A percentile compares a stretch with the other conserved stretches of the same genome.
phyloP scores from a whole-genome alignment of 2,329 filamentous ascomycete species.

The Claviceps arundinis region DNA sequence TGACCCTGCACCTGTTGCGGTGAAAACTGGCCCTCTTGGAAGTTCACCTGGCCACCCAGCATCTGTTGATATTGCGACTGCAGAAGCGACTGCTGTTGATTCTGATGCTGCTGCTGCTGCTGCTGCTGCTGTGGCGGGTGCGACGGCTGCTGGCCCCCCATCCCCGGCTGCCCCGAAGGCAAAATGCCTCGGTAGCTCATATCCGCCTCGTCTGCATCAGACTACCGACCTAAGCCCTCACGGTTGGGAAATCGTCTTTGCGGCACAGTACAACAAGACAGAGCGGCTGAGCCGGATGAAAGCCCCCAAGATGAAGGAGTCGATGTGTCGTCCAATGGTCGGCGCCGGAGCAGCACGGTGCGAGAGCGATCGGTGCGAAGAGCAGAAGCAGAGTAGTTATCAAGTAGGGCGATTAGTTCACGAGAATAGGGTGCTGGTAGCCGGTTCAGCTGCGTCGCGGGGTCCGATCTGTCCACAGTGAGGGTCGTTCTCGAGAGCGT shows the following conservation, averaged over 20 bases:
- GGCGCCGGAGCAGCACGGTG: background rate
- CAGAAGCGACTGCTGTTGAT: no score
- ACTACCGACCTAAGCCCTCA: background rate
- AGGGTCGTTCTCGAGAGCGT: background rate
- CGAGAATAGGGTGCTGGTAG: background rate
- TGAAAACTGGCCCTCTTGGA: constrained; percentile 12
- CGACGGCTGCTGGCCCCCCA: constrained; percentile 13
- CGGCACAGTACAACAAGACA: background rate
- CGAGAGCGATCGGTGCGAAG: background rate
- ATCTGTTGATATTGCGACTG: constrained; percentile 9
- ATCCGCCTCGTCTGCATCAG: constrained; percentile 13
- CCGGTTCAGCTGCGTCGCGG: background rate
- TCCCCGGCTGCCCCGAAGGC: constrained; percentile 17
- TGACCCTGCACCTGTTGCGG: constrained; percentile 13
- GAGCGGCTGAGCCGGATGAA: background rate
- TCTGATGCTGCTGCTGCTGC: constrained; percentile 11
- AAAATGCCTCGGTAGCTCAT: constrained; percentile 24
- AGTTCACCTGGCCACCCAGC: constrained; percentile 13
- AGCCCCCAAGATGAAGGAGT: background rate
- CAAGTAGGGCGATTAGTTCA: background rate
- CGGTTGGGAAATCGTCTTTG: background rate
- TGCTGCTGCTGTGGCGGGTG: constrained; percentile 5
- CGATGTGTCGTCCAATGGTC: background rate
- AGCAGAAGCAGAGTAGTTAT: no score
- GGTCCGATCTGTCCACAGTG: background rate